These are phyloP conservation scores for Aspergillus quadrilineatus DNA, from an alignment of 2,329 filamentous ascomycete species.

Conservation along the genomic window DNA sequence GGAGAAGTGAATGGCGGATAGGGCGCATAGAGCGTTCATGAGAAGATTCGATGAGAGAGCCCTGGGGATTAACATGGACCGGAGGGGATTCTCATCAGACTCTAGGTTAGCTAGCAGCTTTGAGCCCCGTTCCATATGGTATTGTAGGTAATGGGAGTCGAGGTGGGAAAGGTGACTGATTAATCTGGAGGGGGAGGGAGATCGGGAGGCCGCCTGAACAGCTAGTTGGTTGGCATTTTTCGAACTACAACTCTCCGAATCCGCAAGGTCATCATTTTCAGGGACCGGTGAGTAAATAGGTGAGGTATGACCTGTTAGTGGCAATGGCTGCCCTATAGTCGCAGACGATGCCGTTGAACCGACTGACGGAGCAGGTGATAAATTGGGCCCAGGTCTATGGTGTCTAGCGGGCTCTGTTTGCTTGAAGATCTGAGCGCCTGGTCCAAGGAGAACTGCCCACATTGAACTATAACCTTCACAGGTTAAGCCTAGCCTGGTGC, in stretches of 20 bases:
- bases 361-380: constrained; percentile 18
- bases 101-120: constrained; percentile 38
- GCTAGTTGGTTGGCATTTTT: constrained; percentile 6
- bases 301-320: constrained; percentile 4
- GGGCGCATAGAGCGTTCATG: constrained; percentile 39
- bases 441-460: constrained; percentile 37
- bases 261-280: constrained; percentile 2
- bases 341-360: constrained; percentile 15
- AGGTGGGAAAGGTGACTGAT: constrained; percentile 29
- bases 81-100: constrained; percentile 37
- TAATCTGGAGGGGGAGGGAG: constrained; percentile 19
- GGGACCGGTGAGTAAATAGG: background rate
- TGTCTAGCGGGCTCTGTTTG: constrained; percentile 21
- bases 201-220: constrained; percentile 2
- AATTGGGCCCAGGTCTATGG: constrained; percentile 21
- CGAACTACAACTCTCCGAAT: background rate
- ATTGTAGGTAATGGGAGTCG: constrained; percentile 40
- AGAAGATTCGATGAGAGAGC: constrained; percentile 37
- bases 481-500: constrained; percentile 32
- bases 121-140: constrained; percentile 37
- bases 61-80: constrained; percentile 37
- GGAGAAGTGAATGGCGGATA: constrained; percentile 38
- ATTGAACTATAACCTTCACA: constrained; percentile 41
- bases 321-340: background rate
- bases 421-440: constrained; percentile 32